phyloP scores from a whole-genome alignment of 768 basidiomycete species.

The Pleurotus ostreatus region DNA sequence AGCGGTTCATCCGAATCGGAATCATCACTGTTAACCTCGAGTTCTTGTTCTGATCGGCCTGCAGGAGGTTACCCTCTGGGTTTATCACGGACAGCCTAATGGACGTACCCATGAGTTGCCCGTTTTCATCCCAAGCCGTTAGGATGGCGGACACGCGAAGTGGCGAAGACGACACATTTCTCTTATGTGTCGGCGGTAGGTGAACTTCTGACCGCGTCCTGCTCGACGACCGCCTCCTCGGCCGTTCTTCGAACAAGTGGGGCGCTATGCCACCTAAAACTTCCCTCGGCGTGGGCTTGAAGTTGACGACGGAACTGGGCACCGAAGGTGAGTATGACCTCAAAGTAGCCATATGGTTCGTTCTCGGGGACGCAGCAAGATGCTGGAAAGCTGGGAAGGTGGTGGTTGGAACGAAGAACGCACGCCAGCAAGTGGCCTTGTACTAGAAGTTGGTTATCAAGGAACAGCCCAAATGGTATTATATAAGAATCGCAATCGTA shows the following conservation, averaged over 20 bases:
- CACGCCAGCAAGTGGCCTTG: background rate
- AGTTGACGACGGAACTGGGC: constrained; percentile 12
- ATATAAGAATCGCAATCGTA: constrained; percentile 3
- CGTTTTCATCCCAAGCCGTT: constrained; percentile 25
- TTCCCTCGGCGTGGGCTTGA: constrained; percentile 36
- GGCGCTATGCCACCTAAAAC: constrained; percentile 42
- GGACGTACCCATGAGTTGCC: constrained; percentile 6
- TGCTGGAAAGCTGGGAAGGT: background rate
- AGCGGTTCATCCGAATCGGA: background rate
- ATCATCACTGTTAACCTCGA: background rate
- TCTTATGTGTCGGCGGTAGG: constrained; percentile 4
- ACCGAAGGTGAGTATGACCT: constrained; percentile 8
- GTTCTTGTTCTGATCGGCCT: constrained; percentile 8
- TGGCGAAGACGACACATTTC: constrained; percentile 19
- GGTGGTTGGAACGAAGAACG: background rate
- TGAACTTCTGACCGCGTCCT: constrained; percentile 10
- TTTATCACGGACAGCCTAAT: background rate
- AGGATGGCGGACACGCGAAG: constrained; percentile 27
- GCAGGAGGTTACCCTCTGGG: background rate
- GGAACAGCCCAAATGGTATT: constrained; percentile 7
- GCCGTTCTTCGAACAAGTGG: constrained; percentile 38
- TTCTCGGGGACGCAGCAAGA: background rate
- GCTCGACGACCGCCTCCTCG: constrained; percentile 19
- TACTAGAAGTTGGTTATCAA: constrained; percentile 1
- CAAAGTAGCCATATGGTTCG: background rate